These are phyloP conservation scores for Neoboletus brunneissimus DNA, from an alignment of 768 basidiomycete species.

Conservation along the genomic window DNA sequence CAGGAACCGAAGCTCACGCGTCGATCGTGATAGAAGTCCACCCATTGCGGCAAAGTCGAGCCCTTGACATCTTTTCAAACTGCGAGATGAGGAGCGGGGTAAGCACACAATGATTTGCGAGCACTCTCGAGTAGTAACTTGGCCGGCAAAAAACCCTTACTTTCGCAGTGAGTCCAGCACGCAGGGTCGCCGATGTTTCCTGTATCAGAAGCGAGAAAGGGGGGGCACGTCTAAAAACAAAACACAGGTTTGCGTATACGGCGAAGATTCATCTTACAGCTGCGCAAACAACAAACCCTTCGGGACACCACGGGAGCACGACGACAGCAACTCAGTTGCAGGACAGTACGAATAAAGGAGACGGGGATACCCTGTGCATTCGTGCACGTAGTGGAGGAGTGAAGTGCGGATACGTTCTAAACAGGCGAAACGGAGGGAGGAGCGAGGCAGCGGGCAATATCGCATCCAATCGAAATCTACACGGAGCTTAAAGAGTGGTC, in stretches of 20 bases:
- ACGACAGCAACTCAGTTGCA: constrained; percentile 3
- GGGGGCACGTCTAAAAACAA: constrained; percentile 7
- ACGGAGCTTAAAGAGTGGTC: constrained; percentile 28
- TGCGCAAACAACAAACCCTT: constrained; percentile 18
- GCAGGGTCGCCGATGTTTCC: neutral
- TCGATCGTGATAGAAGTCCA: constrained; percentile 26
- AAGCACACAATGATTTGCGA: constrained; percentile 1
- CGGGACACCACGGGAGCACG: constrained; percentile 5
- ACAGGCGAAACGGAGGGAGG: constrained; percentile 14
- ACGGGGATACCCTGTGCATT: constrained; percentile 9
- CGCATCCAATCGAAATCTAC: constrained; percentile 13
- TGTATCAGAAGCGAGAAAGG: constrained; percentile 1
- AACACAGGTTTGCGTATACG: constrained; percentile 11
- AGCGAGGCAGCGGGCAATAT: constrained; percentile 22
- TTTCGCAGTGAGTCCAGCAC: neutral
- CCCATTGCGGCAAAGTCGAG: constrained; percentile 17
- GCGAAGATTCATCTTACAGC: constrained; percentile 26
- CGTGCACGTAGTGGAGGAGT: constrained; percentile 8
- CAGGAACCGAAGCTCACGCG: constrained; percentile 27
- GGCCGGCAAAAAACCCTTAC: neutral
- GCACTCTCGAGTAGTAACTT: neutral
- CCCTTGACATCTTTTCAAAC: constrained; percentile 22
- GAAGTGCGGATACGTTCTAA: constrained; percentile 13
- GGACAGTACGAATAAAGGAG: constrained; percentile 4
- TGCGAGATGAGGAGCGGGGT: constrained; percentile 9